These are phyloP conservation scores for Batkoa obscura DNA, from an alignment of 371 early-diverging fungal species.

Conservation along the genomic window DNA sequence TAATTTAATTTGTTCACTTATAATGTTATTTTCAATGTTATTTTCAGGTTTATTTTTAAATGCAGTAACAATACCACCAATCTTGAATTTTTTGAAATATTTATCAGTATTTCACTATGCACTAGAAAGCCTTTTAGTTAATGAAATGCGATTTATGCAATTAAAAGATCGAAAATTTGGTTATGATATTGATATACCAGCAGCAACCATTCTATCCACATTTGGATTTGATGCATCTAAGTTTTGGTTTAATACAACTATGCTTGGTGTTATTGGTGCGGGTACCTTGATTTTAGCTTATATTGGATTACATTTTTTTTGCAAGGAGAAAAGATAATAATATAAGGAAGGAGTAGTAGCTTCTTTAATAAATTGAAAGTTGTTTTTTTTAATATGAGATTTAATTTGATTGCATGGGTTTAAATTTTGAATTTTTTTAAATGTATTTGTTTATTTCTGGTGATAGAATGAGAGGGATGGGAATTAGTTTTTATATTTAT, in stretches of 20 bases:
- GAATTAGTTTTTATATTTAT: no score
- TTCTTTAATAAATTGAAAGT: no score
- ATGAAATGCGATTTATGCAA: slow-evolving; percentile 58
- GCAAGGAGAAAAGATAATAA: slow-evolving; percentile 56
- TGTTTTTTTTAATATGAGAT: no score
- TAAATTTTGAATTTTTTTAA: no score
- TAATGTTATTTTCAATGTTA: slow-evolving; percentile 75
- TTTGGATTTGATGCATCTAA: slow-evolving; percentile 76
- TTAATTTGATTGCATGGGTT: no score
- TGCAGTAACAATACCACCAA: slow-evolving; percentile 58
- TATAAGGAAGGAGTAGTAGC: neutral
- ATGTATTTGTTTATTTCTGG: no score
- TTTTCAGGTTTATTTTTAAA: slow-evolving; percentile 80
- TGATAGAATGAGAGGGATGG: no score
- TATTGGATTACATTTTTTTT: slow-evolving; percentile 60
- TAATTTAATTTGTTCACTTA: slow-evolving; percentile 51
- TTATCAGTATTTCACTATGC: slow-evolving; percentile 76
- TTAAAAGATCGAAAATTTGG: slow-evolving; percentile 65
- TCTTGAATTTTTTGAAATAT: slow-evolving; percentile 57
- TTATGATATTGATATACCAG: slow-evolving; percentile 67
- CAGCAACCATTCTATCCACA: slow-evolving; percentile 62
- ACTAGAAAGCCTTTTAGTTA: slow-evolving; percentile 72
- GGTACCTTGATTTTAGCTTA: slow-evolving; percentile 47
- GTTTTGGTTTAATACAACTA: slow-evolving; percentile 66
- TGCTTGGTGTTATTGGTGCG: slow-evolving; percentile 33